Percentiles rank a stretch among this genome's conserved stretches.
Evolutionary conservation across 257 asterid species (phyloP).

Genomic region (Ajuga chamaepitys): DNA sequence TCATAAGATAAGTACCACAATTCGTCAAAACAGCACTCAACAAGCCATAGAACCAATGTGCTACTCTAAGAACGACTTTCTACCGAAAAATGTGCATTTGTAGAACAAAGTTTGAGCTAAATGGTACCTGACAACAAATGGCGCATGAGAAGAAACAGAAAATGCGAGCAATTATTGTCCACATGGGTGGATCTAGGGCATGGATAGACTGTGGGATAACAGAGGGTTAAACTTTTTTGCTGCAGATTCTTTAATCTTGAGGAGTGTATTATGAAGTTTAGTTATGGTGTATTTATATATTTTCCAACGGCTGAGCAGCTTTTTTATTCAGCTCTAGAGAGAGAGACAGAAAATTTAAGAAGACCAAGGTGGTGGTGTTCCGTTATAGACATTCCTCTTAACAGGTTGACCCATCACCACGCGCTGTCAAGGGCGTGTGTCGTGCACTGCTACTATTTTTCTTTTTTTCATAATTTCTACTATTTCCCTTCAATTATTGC

Average conservation of each 20-base stretch:
- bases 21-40: constrained; percentile 11
- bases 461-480: too few species aligned
- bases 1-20: constrained; percentile 2
- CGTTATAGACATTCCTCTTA: constrained; percentile 44
- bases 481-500: too few species aligned
- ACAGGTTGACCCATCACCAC: constrained; percentile 23
- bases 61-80: neutral
- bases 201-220: constrained; percentile 13
- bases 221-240: constrained; percentile 22
- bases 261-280: constrained; percentile 9
- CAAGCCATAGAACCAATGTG: neutral
- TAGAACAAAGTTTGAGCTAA: constrained; percentile 16
- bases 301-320: constrained; percentile 26
- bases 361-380: constrained; percentile 22
- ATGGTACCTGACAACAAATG: constrained; percentile 22
- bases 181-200: constrained; percentile 75
- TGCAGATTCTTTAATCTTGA: neutral
- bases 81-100: constrained; percentile 10
- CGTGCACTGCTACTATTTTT: neutral
- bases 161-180: constrained; percentile 19
- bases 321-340: constrained; percentile 1
- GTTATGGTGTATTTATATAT: constrained; percentile 24
- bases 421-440: constrained; percentile 18
- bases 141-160: constrained; percentile 15
- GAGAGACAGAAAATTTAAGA: constrained; percentile 14